Evolutionary conservation across 257 asterid species (phyloP).

Genomic region (Penstemon barbatus): DNA sequence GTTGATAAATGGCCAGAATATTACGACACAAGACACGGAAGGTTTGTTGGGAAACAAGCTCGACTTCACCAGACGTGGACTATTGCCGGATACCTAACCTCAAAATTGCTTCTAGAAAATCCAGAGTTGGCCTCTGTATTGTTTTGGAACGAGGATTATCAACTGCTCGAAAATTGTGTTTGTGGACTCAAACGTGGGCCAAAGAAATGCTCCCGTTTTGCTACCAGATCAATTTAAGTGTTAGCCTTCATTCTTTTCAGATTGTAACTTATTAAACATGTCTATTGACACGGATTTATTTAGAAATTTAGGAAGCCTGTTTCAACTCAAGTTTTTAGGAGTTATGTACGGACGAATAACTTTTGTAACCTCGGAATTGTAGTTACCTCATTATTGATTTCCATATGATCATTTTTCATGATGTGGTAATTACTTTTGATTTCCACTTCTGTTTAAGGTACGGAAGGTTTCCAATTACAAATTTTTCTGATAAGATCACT

Average conservation of each 20-base stretch:
- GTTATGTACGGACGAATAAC: not conserved
- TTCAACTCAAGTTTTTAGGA: slow-evolving; percentile 17
- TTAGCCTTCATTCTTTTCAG: slow-evolving; percentile 13
- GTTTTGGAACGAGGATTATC: slow-evolving; percentile 88
- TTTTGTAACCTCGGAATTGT: not conserved
- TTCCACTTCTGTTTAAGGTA: too few species aligned
- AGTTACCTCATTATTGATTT: not conserved
- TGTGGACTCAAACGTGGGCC: slow-evolving; percentile 74
- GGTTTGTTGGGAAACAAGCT: slow-evolving; percentile 83
- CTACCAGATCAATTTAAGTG: slow-evolving; percentile 36
- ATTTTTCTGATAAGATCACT: too few species aligned
- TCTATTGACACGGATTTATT: not conserved
- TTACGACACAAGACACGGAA: slow-evolving; percentile 73
- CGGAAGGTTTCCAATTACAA: too few species aligned
- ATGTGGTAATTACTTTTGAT: too few species aligned
- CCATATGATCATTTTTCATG: too few species aligned
- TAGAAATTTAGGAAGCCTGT: not conserved
- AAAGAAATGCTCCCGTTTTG: slow-evolving; percentile 70
- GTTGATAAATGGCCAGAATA: slow-evolving; percentile 88
- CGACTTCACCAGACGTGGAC: slow-evolving; percentile 90
- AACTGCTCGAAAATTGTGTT: slow-evolving; percentile 81
- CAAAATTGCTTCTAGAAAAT: slow-evolving; percentile 70
- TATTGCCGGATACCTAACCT: slow-evolving; percentile 78
- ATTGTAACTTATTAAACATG: not conserved
- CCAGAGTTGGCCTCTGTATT: slow-evolving; percentile 65